Conservation (phyloP, 441 rosid genomes). For the Flueggea neowawraea region DNA sequence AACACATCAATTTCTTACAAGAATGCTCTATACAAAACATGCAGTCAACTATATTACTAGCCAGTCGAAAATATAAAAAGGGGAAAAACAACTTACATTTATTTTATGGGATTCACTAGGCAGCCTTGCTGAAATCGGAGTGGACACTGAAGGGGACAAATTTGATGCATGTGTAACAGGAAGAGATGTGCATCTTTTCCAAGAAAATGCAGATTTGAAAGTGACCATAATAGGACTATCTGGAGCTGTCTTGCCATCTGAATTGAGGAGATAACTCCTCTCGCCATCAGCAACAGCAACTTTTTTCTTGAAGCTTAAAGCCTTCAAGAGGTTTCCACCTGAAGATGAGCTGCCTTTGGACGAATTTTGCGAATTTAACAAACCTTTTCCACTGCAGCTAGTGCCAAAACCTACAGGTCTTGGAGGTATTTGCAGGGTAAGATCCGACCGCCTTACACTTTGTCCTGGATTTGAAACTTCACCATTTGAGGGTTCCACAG, state of each 20-base stretch:
- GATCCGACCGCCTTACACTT: constrained; percentile 48
- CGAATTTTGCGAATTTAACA: constrained; percentile 53
- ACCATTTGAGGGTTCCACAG: constrained; percentile 30
- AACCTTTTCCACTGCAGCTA: constrained; percentile 46
- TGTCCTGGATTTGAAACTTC: constrained; percentile 43
- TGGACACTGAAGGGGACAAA: constrained; percentile 56
- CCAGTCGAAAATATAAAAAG: neutral
- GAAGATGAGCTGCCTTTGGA: constrained; percentile 51
- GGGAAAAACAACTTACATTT: constrained; percentile 36
- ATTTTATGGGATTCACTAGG: constrained; percentile 48
- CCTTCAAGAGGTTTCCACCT: constrained; percentile 61
- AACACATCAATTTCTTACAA: neutral
- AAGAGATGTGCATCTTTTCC: constrained; percentile 84
- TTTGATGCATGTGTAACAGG: constrained; percentile 66
- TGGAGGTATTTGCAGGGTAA: constrained; percentile 79
- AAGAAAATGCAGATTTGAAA: constrained; percentile 34
- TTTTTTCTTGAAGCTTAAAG: constrained; percentile 77
- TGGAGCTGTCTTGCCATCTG: constrained; percentile 33
- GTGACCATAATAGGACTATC: constrained; percentile 48
- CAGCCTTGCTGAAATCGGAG: constrained; percentile 60
- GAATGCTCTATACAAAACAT: neutral
- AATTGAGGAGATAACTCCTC: constrained; percentile 62
- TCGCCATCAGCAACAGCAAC: constrained; percentile 44
- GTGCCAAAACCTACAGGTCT: constrained; percentile 47
- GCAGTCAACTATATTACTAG: too few species aligned